phyloP scores from a whole-genome alignment of 306 rosid species.

The Clitoria ternatea region DNA sequence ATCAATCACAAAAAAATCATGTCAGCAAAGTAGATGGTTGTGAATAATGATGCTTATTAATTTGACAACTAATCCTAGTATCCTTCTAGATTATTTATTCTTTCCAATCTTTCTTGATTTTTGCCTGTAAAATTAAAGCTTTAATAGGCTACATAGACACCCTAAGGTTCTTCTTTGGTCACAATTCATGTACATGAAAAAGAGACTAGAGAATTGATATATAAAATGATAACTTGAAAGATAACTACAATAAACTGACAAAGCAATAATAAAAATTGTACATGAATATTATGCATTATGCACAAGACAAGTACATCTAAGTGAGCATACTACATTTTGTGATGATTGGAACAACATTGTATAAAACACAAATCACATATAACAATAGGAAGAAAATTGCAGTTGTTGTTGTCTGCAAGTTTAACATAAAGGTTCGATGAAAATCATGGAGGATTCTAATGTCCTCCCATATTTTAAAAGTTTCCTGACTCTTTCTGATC shows the following conservation, averaged over 20 bases:
- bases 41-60: not conserved
- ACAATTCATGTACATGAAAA: not conserved
- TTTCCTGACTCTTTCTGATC: too few relatives aligned
- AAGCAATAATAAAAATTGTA: conserved; percentile 1
- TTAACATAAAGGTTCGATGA: not conserved
- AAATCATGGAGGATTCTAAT: too few relatives aligned
- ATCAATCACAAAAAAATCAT: not conserved
- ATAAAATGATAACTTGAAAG: not conserved
- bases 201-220: not conserved
- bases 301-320: not conserved
- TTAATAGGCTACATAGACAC: not conserved
- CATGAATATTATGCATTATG: not conserved
- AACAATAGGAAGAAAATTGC: conserved; percentile 4
- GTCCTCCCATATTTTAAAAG: too few relatives aligned
- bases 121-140: not conserved
- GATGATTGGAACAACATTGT: conserved; percentile 17
- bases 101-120: not conserved
- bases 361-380: too few relatives aligned
- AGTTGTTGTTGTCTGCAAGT: not conserved
- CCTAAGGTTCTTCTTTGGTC: not conserved
- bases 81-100: not conserved
- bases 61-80: not conserved
- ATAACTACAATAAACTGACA: not conserved
- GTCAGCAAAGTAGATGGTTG: not conserved
- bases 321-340: not conserved